Conservation (phyloP, 1,284 basidiomycete species). For the Ceratobasidium sp. region DNA sequence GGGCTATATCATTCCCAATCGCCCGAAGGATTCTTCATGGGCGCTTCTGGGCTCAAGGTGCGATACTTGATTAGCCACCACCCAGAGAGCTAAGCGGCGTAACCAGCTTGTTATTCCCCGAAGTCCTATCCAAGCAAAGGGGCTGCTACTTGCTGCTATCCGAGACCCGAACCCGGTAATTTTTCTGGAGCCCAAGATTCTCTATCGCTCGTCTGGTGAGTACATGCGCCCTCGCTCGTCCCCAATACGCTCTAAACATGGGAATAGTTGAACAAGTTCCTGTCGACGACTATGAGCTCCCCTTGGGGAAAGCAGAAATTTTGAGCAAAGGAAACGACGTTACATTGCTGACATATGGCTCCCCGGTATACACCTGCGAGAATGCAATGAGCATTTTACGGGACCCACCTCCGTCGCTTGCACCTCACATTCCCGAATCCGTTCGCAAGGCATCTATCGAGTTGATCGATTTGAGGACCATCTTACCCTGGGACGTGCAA, state of each 20-base stretch:
- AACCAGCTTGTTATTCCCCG: constrained; percentile 85
- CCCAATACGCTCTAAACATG: not conserved
- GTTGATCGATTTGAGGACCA: constrained; percentile 88
- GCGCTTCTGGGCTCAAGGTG: constrained; percentile 88
- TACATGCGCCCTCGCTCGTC: not conserved
- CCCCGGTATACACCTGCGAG: constrained; percentile 90
- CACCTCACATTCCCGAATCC: constrained; percentile 68
- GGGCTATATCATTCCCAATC: constrained; percentile 94
- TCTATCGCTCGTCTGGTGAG: constrained; percentile 80
- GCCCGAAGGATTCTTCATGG: constrained; percentile 93
- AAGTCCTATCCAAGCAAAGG: constrained; percentile 94
- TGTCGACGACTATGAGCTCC: constrained; percentile 82
- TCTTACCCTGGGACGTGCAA: constrained; percentile 88
- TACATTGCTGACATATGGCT: constrained; percentile 90
- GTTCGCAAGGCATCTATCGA: constrained; percentile 80
- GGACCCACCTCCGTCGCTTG: constrained; percentile 71
- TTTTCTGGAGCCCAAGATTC: constrained; percentile 93
- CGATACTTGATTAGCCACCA: not conserved
- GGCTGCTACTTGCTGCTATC: constrained; percentile 82
- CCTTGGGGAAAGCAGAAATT: constrained; percentile 79
- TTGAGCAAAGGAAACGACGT: constrained; percentile 78
- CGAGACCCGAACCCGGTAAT: constrained; percentile 92
- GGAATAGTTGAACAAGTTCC: constrained; percentile 87
- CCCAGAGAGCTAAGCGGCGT: not conserved
- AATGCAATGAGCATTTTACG: constrained; percentile 72